Evolutionary conservation across 352 stramenopile genomes (phyloP).

Genomic region (Phytophthora pini): DNA sequence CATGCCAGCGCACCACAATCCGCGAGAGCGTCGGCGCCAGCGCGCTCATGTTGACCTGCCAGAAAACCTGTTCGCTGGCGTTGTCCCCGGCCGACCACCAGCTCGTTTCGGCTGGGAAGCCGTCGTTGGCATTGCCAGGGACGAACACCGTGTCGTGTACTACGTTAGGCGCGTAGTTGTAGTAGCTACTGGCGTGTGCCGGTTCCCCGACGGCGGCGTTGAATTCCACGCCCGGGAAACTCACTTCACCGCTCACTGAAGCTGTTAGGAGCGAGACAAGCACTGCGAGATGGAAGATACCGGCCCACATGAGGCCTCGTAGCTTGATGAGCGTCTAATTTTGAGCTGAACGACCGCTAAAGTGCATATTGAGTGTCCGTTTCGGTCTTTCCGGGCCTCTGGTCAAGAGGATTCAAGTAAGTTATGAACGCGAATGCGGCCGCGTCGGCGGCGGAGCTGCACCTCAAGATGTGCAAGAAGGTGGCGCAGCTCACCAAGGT

Average conservation of each 20-base stretch:
- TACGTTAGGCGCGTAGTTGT: slow-evolving; percentile 68
- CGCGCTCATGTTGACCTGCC: slow-evolving; percentile 77
- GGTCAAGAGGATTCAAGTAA: slow-evolving; percentile 3
- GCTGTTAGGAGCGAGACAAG: slow-evolving; percentile 19
- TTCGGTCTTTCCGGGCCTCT: slow-evolving; percentile 10
- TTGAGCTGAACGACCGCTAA: not conserved
- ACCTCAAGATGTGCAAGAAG: slow-evolving; percentile 96
- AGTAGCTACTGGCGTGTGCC: slow-evolving; percentile 77
- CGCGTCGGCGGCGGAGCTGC: slow-evolving; percentile 58
- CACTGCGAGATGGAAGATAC: slow-evolving; percentile 1
- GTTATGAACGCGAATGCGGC: slow-evolving; percentile 25
- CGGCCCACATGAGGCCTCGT: slow-evolving; percentile 4
- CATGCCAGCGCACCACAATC: slow-evolving; percentile 81
- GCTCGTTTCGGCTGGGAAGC: slow-evolving; percentile 71
- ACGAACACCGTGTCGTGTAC: slow-evolving; percentile 68
- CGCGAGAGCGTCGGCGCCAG: slow-evolving; percentile 51
- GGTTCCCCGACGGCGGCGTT: slow-evolving; percentile 65
- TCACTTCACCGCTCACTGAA: slow-evolving; percentile 37
- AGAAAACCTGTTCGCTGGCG: slow-evolving; percentile 56
- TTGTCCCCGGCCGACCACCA: slow-evolving; percentile 79
- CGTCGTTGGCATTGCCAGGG: slow-evolving; percentile 73
- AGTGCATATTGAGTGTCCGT: slow-evolving; percentile 19
- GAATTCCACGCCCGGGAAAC: slow-evolving; percentile 71
- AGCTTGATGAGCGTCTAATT: slow-evolving; percentile 23
- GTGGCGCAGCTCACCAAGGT: slow-evolving; percentile 95